A percentile compares a stretch with the other conserved stretches of the same genome.
Evolutionary conservation across 352 stramenopile genomes (phyloP).

Genomic region (Pelagophyceae sp.): DNA sequence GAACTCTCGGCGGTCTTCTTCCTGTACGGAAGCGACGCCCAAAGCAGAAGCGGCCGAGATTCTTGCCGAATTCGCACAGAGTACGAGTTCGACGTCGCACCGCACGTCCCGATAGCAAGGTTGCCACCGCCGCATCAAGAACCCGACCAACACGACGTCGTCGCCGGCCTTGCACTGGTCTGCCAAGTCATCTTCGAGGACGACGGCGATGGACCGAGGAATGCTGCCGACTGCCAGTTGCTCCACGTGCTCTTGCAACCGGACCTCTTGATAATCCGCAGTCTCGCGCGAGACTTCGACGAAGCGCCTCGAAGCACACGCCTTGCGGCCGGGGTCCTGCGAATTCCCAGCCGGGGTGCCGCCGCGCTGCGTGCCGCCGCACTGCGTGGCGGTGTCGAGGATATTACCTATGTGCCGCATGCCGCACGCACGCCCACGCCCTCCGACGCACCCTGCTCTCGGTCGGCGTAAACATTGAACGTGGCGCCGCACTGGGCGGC

Average conservation of each 20-base stretch:
- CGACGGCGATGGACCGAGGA: conserved; percentile 82
- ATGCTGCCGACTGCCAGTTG: conserved; percentile 78
- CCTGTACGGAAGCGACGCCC: conserved; percentile 61
- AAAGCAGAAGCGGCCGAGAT: conserved; percentile 44
- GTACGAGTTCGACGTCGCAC: conserved; percentile 69
- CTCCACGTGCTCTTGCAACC: conserved; percentile 88
- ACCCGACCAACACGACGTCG: conserved; percentile 79
- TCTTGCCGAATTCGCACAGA: conserved; percentile 53
- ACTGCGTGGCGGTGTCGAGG: too few relatives aligned
- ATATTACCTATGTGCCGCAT: too few relatives aligned
- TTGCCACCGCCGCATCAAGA: conserved; percentile 82
- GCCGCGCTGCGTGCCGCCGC: too few relatives aligned
- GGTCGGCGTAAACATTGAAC: conserved; percentile 73
- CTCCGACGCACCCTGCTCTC: conserved; percentile 60
- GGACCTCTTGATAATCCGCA: conserved; percentile 84
- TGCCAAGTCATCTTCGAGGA: conserved; percentile 80
- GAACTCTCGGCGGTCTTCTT: conserved; percentile 49
- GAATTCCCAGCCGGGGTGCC: too few relatives aligned
- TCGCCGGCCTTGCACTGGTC: conserved; percentile 82
- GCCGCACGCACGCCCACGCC: neutral
- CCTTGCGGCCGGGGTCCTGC: too few relatives aligned
- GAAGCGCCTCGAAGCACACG: conserved; percentile 48
- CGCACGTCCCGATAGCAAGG: conserved; percentile 61
- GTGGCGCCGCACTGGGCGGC: conserved; percentile 56
- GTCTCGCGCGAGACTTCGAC: conserved; percentile 21